Base-by-base conservation (phyloP, 2,329 filamentous ascomycete genomes). In the Diaporthe amygdali region DNA sequence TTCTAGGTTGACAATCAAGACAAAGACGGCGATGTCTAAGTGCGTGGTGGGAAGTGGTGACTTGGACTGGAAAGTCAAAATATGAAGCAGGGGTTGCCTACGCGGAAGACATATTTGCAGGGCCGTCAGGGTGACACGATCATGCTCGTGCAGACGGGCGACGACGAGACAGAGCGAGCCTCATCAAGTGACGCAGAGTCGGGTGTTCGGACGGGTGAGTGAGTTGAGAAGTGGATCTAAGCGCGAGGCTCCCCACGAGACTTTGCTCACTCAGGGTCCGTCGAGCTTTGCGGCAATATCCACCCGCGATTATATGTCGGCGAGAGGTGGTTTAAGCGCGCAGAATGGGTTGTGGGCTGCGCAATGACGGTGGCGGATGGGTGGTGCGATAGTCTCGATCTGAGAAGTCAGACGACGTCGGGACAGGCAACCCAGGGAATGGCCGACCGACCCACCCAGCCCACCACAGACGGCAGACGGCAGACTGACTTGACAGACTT, bases 161-260 rank as follows among this genome's bases (percentile, higher is more conserved):
- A 25, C 12, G 49, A 22, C n/a, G 44, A 64, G 59, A 30, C 59
- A 51, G 56, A 17, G 49, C 55, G 63, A 71, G 63, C 47, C 71
- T 68, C 54, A 37, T 67, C 68, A 64, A 70, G 71, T 30, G 63
- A 72, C 63, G 30, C 20, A n/a, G 52, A 17, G 44, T 41, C 41
- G 25, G 52, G 52, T 27, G 66, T 56, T 47, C 41, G 52, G 52
- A 59, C 30, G 46, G 41, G 44, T 44, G 54, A 54, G 66, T 71
- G 70, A 71, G 63, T 69, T 72, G 68, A 71, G 30, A 44, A 68
- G 70, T 72, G 70, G 70, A 72, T 72, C 67, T 72, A 59, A 49
- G 66, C 49, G 66, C 49, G 51, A 47, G 41, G 52, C 64, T 54
- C 41, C 55, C 56, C 52, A 63, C 68, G 61, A 72, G 61, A 54